Evolutionary conservation across 805 yeast species (phyloP).

Genomic region (Dipodascus albidus): DNA sequence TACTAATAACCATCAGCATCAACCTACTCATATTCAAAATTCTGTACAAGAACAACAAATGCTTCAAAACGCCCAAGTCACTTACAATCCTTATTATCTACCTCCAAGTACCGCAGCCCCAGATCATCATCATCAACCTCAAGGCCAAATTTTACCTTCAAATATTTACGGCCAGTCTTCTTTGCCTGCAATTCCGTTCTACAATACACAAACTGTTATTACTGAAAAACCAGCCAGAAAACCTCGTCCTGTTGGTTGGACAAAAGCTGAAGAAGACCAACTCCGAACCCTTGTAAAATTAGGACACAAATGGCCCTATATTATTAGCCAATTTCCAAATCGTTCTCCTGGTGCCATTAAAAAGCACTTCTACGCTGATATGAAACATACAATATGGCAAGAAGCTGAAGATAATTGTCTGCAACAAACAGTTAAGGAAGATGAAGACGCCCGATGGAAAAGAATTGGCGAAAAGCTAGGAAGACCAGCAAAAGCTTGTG

Average conservation of each 20-base stretch:
- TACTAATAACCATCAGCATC: not conserved
- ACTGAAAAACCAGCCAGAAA: not conserved
- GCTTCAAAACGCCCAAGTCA: not conserved
- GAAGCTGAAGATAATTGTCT: constrained; percentile 18
- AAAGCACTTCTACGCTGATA: constrained; percentile 23
- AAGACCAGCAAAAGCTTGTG: constrained; percentile 19
- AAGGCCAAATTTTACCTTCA: not conserved
- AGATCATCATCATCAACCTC: not conserved
- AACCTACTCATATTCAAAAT: not conserved
- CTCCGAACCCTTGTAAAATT: constrained; percentile 16
- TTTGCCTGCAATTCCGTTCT: not conserved
- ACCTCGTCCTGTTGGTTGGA: constrained; percentile 13
- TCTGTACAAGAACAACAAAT: not conserved
- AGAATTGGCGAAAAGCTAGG: constrained; percentile 18
- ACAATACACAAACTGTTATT: not conserved
- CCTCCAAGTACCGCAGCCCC: not conserved
- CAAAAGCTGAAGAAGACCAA: constrained; percentile 12
- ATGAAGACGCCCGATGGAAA: constrained; percentile 19
- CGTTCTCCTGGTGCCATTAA: constrained; percentile 23
- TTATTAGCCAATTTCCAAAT: constrained; percentile 19
- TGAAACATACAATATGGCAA: constrained; percentile 20
- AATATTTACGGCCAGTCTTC: not conserved
- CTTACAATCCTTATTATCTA: not conserved
- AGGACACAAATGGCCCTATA: constrained; percentile 20
- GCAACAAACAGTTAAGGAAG: constrained; percentile 14